A percentile compares a stretch with the other conserved stretches of the same genome.
phyloP scores from a whole-genome alignment of 768 basidiomycete species.

The Cystobasidiopsis lactophilus region DNA sequence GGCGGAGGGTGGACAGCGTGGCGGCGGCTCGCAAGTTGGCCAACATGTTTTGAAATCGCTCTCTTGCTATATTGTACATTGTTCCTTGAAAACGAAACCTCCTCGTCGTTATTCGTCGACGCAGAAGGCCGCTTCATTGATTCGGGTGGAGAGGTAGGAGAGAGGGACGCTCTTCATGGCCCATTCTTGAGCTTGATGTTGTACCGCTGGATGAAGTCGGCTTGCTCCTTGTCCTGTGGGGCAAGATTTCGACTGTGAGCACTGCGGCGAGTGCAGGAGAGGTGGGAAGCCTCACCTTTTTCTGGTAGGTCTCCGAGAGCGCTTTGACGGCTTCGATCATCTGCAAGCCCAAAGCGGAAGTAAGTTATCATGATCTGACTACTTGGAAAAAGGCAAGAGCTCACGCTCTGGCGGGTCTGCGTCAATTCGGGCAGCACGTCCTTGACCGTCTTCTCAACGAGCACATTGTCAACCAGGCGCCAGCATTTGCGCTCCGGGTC shows the following conservation, averaged over 20 bases:
- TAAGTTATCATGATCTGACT: not conserved
- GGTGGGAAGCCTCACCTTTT: not conserved
- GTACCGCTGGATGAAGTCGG: not conserved
- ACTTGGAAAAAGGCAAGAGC: conserved; percentile 16
- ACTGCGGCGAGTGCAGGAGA: not conserved
- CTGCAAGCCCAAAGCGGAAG: too few species aligned
- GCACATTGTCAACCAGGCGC: conserved; percentile 78
- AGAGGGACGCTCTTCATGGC: too few species aligned
- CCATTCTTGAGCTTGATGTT: too few species aligned
- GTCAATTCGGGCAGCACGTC: conserved; percentile 78
- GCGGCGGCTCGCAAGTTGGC: conserved; percentile 9
- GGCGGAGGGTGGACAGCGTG: conserved; percentile 6
- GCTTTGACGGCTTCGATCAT: not conserved
- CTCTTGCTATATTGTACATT: too few species aligned
- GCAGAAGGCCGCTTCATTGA: too few species aligned
- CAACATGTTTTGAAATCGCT: conserved; percentile 4
- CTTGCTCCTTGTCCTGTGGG: not conserved
- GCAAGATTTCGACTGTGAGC: not conserved
- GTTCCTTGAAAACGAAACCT: too few species aligned
- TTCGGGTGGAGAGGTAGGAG: too few species aligned
- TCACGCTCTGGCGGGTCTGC: conserved; percentile 69
- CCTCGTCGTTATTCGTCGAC: too few species aligned
- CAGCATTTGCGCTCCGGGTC: conserved; percentile 90
- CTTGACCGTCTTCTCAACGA: conserved; percentile 86
- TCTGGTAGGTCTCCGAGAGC: not conserved